A percentile compares a stretch with the other conserved stretches of the same genome.
These are phyloP conservation scores for Endocalyx cinctus DNA, from an alignment of 2,329 filamentous ascomycete species.

Conservation along the genomic window DNA sequence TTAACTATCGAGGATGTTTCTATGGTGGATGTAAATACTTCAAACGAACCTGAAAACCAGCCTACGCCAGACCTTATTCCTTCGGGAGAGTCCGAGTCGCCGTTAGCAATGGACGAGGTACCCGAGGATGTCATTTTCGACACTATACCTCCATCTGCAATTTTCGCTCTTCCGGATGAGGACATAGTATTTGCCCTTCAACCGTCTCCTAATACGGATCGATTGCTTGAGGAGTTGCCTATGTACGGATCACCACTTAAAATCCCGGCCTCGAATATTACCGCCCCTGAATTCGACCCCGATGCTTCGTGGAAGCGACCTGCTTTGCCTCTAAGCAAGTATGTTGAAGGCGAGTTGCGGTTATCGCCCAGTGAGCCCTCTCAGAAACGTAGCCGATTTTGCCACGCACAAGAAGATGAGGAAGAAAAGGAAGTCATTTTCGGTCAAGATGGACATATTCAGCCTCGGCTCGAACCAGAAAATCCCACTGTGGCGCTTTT, in stretches of 20 bases:
- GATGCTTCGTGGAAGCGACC: slow-evolving; percentile 71
- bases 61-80: slow-evolving; percentile 64
- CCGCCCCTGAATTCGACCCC: slow-evolving; percentile 55
- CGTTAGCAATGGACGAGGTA: slow-evolving; percentile 39
- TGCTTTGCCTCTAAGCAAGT: slow-evolving; percentile 83
- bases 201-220: slow-evolving; percentile 69
- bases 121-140: slow-evolving; percentile 28
- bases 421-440: slow-evolving; percentile 42
- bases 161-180: slow-evolving; percentile 78
- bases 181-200: slow-evolving; percentile 77
- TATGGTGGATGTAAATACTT: slow-evolving; percentile 28
- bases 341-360: slow-evolving; percentile 74
- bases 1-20: slow-evolving; percentile 27
- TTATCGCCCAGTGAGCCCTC: slow-evolving; percentile 62
- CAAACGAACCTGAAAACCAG: slow-evolving; percentile 37
- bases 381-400: slow-evolving; percentile 75
- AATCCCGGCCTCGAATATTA: slow-evolving; percentile 53
- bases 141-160: slow-evolving; percentile 65
- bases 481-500: slow-evolving; percentile 81
- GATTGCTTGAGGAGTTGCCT: slow-evolving; percentile 75
- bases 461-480: slow-evolving; percentile 55
- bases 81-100: slow-evolving; percentile 58
- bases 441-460: slow-evolving; percentile 22
- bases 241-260: slow-evolving; percentile 66
- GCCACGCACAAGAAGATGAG: slow-evolving; percentile 69